Conservation (phyloP, 2,329 filamentous ascomycete genomes). For the Mycosphaerella sp. region DNA sequence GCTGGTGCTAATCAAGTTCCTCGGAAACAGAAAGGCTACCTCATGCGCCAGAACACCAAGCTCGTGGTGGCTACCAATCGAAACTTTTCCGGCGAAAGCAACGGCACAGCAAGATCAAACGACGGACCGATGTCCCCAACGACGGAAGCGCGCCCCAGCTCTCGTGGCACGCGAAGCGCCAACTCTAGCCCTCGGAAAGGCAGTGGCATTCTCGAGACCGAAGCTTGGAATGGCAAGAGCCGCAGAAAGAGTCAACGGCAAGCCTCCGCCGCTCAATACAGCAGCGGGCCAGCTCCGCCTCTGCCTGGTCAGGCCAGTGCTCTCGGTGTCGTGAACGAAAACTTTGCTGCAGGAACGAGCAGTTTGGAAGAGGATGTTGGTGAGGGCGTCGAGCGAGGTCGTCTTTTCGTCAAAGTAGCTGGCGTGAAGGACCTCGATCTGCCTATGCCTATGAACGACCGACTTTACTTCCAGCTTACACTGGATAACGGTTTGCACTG, state of each 20-base stretch:
- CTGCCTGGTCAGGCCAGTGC: constrained; percentile 77
- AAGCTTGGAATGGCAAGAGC: constrained; percentile 85
- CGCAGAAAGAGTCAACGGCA: constrained; percentile 60
- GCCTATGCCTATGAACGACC: constrained; percentile 81
- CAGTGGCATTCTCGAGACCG: constrained; percentile 88
- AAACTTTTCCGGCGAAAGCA: constrained; percentile 41
- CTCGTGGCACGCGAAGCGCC: constrained; percentile 48
- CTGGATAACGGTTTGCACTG: constrained; percentile 98
- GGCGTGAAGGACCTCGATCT: constrained; percentile 93
- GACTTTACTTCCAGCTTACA: constrained; percentile 89
- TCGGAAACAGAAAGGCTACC: constrained; percentile 82
- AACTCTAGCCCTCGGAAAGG: constrained; percentile 67
- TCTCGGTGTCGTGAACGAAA: constrained; percentile 62
- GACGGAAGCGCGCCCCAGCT: constrained; percentile 32
- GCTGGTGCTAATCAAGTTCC: constrained; percentile 41
- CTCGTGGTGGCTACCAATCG: constrained; percentile 81
- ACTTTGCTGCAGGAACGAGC: constrained; percentile 50
- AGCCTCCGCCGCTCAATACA: constrained; percentile 40
- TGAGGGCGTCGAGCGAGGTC: constrained; percentile 78
- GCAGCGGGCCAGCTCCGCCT: constrained; percentile 65
- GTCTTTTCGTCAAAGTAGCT: constrained; percentile 97
- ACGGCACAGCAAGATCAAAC: constrained; percentile 34
- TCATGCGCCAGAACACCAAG: constrained; percentile 98
- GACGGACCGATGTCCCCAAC: constrained; percentile 51
- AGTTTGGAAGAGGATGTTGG: constrained; percentile 50